These are phyloP conservation scores for Tulasnella sp. DNA, from an alignment of 768 basidiomycete species.

Conservation along the genomic window DNA sequence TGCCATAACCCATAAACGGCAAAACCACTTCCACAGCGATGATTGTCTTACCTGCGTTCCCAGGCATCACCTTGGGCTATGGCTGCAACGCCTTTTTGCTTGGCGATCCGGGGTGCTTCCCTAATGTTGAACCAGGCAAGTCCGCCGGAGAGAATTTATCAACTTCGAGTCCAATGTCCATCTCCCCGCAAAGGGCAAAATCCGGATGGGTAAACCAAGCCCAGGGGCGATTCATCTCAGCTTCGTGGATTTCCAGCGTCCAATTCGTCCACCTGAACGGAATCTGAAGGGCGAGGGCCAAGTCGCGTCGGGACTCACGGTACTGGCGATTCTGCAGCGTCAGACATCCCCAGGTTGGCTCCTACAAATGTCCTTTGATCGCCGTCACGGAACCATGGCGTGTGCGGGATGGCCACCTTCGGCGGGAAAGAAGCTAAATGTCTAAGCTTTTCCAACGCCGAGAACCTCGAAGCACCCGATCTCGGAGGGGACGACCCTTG, in stretches of 20 bases:
- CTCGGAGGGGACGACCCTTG: background rate
- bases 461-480: background rate
- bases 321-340: too few relatives aligned
- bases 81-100: too few relatives aligned
- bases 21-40: too few relatives aligned
- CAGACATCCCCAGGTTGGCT: too few relatives aligned
- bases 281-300: too few relatives aligned
- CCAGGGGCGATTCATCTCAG: too few relatives aligned
- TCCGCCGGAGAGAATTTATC: background rate
- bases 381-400: background rate
- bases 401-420: background rate
- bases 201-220: background rate
- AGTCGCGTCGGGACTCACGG: too few relatives aligned
- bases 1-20: background rate
- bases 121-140: background rate
- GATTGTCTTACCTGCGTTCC: too few relatives aligned
- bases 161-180: background rate
- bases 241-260: background rate
- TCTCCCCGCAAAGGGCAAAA: background rate
- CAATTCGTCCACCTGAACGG: too few relatives aligned
- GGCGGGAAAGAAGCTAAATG: background rate
- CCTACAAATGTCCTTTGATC: background rate
- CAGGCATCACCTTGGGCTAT: too few relatives aligned
- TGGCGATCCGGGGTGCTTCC: too few relatives aligned
- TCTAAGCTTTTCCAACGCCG: background rate